Conservation (phyloP, 2,329 filamentous ascomycete species). For the Pseudogymnoascus sp. region DNA sequence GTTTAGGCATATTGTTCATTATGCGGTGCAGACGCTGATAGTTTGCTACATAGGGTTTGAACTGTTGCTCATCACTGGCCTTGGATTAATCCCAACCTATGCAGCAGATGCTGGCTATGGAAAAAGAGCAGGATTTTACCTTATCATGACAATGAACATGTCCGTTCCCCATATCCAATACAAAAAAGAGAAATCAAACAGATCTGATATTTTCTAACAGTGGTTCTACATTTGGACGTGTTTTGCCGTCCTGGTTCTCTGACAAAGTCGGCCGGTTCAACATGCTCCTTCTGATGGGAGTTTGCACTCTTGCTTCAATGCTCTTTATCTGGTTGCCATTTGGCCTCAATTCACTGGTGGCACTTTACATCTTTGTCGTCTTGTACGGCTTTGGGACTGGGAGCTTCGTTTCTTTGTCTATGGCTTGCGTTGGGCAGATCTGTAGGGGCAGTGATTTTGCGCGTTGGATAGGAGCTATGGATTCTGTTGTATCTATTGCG, state of each 20-base stretch:
- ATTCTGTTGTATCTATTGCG: constrained; percentile 3
- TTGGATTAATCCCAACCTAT: constrained; percentile 74
- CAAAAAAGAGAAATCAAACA: not conserved
- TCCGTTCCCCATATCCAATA: not conserved
- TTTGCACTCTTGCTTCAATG: not conserved
- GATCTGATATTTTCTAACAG: not conserved
- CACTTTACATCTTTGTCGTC: constrained; percentile 10
- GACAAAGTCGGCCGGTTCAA: constrained; percentile 8
- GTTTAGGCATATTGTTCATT: constrained; percentile 2
- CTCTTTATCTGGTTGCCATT: constrained; percentile 4
- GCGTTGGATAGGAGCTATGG: not conserved
- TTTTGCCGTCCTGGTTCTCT: not conserved
- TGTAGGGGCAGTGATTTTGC: constrained; percentile 1
- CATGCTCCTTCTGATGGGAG: constrained; percentile 8
- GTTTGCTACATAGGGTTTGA: constrained; percentile 37
- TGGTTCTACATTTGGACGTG: constrained; percentile 7
- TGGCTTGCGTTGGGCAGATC: constrained; percentile 13
- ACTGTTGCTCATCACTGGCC: constrained; percentile 67
- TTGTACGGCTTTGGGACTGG: constrained; percentile 11
- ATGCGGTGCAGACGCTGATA: constrained; percentile 4
- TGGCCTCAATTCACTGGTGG: constrained; percentile 1
- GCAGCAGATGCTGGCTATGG: constrained; percentile 57
- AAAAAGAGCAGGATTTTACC: constrained; percentile 60
- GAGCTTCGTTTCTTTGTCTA: constrained; percentile 10
- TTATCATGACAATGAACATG: constrained; percentile 75